These are phyloP conservation scores for Elongisporangium undulatum DNA, from an alignment of 352 stramenopile species.

Conservation along the genomic window DNA sequence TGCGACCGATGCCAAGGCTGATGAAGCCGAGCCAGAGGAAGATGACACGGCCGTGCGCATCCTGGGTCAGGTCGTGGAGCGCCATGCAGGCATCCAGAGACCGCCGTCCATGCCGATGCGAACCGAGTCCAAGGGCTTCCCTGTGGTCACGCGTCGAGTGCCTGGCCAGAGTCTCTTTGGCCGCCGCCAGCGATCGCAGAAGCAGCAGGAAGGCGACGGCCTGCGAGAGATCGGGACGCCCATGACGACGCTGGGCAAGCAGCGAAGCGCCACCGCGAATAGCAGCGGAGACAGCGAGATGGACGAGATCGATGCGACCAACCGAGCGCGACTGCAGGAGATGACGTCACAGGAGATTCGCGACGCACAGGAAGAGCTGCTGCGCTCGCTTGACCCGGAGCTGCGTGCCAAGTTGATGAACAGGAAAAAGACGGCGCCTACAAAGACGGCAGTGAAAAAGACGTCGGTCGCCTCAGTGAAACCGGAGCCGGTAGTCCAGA, in stretches of 20 bases:
- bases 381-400: slow-evolving; percentile 50
- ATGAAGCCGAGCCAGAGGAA: slow-evolving; percentile 1
- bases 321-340: slow-evolving; percentile 37
- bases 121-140: slow-evolving; percentile 48
- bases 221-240: neutral
- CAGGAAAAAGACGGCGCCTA: slow-evolving; percentile 14
- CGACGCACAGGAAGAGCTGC: slow-evolving; percentile 64
- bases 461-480: neutral
- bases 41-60: slow-evolving; percentile 25
- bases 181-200: slow-evolving; percentile 29
- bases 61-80: slow-evolving; percentile 59
- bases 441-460: slow-evolving; percentile 14
- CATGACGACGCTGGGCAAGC: neutral
- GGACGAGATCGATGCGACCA: slow-evolving; percentile 57
- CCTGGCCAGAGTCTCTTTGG: slow-evolving; percentile 68
- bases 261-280: slow-evolving; percentile 4
- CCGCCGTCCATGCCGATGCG: slow-evolving; percentile 22
- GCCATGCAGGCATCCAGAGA: slow-evolving; percentile 37
- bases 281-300: slow-evolving; percentile 24
- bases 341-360: slow-evolving; percentile 72
- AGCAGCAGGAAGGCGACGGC: slow-evolving; percentile 1
- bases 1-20: slow-evolving; percentile 6
- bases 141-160: slow-evolving; percentile 32
- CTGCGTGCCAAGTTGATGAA: slow-evolving; percentile 65
- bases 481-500: slow-evolving; percentile 1